A percentile compares a stretch with the other conserved stretches of the same genome.
These are phyloP conservation scores for Nosema muscidifuracis DNA, from an alignment of 371 early-diverging fungal genomes.

Conservation along the genomic window DNA sequence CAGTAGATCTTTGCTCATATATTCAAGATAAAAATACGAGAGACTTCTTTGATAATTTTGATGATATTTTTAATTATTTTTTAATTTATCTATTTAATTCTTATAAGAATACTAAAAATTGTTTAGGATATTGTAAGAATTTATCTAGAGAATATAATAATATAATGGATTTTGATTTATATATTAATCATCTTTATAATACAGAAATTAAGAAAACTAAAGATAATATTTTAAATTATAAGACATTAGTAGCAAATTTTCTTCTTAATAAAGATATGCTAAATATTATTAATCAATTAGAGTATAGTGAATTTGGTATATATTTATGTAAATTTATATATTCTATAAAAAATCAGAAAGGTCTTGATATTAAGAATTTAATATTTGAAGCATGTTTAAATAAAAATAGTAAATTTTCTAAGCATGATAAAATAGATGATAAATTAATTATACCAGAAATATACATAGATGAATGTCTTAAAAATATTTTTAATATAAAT, in stretches of 20 bases:
- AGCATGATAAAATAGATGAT: not conserved
- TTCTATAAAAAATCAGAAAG: not conserved
- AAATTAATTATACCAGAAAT: not conserved
- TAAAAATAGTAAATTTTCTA: not conserved
- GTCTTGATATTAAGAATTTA: not conserved
- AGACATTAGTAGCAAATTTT: not conserved
- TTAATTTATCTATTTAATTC: constrained; percentile 9
- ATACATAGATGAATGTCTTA: constrained; percentile 4
- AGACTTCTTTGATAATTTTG: constrained; percentile 5
- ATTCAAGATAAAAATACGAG: not conserved
- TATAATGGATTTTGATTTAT: not conserved
- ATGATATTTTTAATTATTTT: constrained; percentile 41
- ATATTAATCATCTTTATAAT: not conserved
- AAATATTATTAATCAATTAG: not conserved
- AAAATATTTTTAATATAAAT: constrained; percentile 2
- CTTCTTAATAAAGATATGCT: not conserved
- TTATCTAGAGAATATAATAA: not conserved
- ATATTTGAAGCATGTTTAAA: not conserved
- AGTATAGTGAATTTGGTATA: not conserved
- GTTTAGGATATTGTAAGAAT: not conserved
- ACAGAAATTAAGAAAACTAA: not conserved
- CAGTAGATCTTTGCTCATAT: constrained; percentile 30
- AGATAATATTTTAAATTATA: not conserved
- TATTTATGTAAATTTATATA: constrained; percentile 2
- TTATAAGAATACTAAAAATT: not conserved